Conservation (phyloP, 2,329 filamentous ascomycete genomes). For the Periconia digitata region DNA sequence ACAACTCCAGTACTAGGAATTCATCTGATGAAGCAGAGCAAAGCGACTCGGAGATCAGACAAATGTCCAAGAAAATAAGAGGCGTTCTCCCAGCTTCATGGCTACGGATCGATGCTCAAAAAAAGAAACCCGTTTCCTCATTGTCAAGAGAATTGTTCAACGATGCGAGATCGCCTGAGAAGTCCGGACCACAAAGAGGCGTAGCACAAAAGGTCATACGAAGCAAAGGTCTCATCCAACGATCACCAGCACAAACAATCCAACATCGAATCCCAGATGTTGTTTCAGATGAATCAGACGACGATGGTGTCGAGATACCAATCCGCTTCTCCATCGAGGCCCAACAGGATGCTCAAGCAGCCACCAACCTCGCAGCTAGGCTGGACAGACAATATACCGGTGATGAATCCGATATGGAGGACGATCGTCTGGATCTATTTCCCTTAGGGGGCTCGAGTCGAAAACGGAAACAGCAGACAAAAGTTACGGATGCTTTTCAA, state of each 20-base stretch:
- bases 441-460: slow-evolving; percentile 20
- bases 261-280: slow-evolving; percentile 23
- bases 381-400: slow-evolving; percentile 28
- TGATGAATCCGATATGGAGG: slow-evolving; percentile 44
- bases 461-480: slow-evolving; percentile 41
- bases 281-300: slow-evolving; percentile 42
- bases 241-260: background rate
- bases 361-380: slow-evolving; percentile 23
- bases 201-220: slow-evolving; percentile 34
- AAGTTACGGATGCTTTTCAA: slow-evolving; percentile 39
- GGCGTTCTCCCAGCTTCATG: slow-evolving; percentile 55
- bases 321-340: slow-evolving; percentile 6
- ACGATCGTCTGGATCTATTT: slow-evolving; percentile 46
- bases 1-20: slow-evolving; percentile 21
- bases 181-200: slow-evolving; percentile 32
- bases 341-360: slow-evolving; percentile 22
- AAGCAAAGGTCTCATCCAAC: slow-evolving; percentile 5
- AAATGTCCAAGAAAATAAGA: slow-evolving; percentile 47
- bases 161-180: slow-evolving; percentile 20
- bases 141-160: slow-evolving; percentile 14
- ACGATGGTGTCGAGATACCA: slow-evolving; percentile 13
- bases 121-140: slow-evolving; percentile 17
- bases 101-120: slow-evolving; percentile 51
- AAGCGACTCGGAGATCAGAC: slow-evolving; percentile 33
- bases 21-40: slow-evolving; percentile 31